These are phyloP conservation scores for Penicillium freii DNA, from an alignment of 2,329 filamentous ascomycete genomes.

Conservation along the genomic window DNA sequence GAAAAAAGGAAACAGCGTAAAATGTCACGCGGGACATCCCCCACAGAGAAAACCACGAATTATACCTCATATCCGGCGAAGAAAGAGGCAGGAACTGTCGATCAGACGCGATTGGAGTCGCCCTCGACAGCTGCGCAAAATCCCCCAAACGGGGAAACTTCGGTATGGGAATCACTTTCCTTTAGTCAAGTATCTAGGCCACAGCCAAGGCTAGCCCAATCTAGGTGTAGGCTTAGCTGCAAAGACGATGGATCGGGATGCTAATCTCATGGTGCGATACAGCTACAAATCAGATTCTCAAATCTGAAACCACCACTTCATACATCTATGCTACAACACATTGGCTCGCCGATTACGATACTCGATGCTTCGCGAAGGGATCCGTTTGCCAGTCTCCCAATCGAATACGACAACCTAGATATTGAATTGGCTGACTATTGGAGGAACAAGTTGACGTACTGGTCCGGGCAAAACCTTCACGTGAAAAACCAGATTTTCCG, in stretches of 20 bases:
- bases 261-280: constrained; percentile 2
- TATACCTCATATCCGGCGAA: constrained; percentile 1
- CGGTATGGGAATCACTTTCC: constrained; percentile 19
- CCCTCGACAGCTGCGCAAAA: not conserved
- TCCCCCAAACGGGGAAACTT: constrained; percentile 10
- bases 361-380: constrained; percentile 33
- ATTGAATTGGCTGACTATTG: constrained; percentile 38
- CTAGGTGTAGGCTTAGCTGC: not conserved
- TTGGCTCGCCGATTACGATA: constrained; percentile 27
- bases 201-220: not conserved
- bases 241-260: not conserved
- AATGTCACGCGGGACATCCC: constrained; percentile 19
- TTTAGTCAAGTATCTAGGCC: not conserved
- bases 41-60: constrained; percentile 6
- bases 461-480: constrained; percentile 42
- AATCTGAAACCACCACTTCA: constrained; percentile 13
- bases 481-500: constrained; percentile 40
- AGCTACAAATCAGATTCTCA: constrained; percentile 20
- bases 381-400: constrained; percentile 34
- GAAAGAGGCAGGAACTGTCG: constrained; percentile 10
- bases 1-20: constrained; percentile 39
- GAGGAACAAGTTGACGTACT: constrained; percentile 39
- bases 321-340: constrained; percentile 1
- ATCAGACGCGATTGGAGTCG: constrained; percentile 3
- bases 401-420: constrained; percentile 26